Base-by-base conservation (phyloP, 768 basidiomycete genomes). In the Auricularia sp. region DNA sequence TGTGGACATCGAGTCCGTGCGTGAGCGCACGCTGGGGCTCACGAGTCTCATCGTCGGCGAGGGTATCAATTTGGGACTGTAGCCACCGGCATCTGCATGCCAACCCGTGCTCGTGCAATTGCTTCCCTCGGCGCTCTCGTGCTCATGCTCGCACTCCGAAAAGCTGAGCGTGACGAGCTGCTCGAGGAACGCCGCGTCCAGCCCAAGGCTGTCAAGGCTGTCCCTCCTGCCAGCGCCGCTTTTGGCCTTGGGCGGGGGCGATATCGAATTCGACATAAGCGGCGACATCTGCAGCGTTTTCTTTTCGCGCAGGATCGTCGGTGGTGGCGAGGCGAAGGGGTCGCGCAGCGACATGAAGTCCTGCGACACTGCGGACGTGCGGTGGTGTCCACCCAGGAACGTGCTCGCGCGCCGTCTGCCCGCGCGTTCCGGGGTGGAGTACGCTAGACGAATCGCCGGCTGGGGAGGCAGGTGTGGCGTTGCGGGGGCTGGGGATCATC, bases 161-260 rank as follows among this genome's bases (percentile, higher is more conserved):
- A 59, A 59, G 24, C 16, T n/a, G 34, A 59, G 56, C 29, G 5
- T 7, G 56, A 59, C 56, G 34, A 59, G 56, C 29, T 24, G 18
- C 56, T 59, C 56, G 56, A 59, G 56, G 56, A 59, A 59, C 56
- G 24, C 56, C 34, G 21, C 24, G 56, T 59, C 56, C 24, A 59
- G 24, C 24, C 34, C 47, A 8, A 51, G 47, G 18, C 47, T 51
- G 13, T 42, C 39, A 14, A 42, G 8, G 39, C 39, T 42, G 39
- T 14, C 39, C 39, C 29, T 29, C 29, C 39, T 7, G 3, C 39
- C 8, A 1, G 13, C 39, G 8, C 39, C 39, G 39, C 8, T 16
- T 18, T 18, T 51, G 47, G 47, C 47, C 47, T 51, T 51, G 11
- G 47, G 47, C 47, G 14, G 47, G 18, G 47, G 6, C 7, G 47